Percentiles rank a stretch among this genome's conserved stretches.
Conservation (phyloP, 345 rosid species). For the Iberis pinnata region DNA sequence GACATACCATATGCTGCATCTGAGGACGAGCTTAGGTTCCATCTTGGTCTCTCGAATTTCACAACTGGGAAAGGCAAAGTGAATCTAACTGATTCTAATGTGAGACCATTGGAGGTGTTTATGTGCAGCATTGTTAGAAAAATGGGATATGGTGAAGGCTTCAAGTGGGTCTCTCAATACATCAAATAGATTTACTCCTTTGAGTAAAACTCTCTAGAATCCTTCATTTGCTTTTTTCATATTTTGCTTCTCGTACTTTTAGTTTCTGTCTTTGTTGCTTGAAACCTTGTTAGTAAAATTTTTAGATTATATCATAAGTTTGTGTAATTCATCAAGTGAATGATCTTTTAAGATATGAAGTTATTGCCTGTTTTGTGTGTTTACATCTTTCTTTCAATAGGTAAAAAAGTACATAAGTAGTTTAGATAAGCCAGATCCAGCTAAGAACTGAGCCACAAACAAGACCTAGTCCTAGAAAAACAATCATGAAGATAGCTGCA, state of each 20-base stretch:
- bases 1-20: background rate
- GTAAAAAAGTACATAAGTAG: background rate
- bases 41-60: background rate
- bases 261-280: background rate
- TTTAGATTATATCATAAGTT: conserved; percentile 1
- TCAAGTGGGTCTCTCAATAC: background rate
- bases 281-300: background rate
- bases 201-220: background rate
- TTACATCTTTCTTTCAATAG: no score
- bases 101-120: background rate
- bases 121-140: background rate
- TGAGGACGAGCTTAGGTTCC: background rate
- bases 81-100: background rate
- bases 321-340: background rate
- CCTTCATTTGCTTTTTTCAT: background rate
- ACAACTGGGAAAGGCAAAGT: background rate
- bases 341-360: background rate
- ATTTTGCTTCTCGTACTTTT: background rate
- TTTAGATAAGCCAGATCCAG: conserved; percentile 74
- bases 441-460: conserved; percentile 72
- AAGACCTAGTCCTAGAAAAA: conserved; percentile 71
- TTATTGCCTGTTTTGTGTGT: background rate
- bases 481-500: conserved; percentile 65
- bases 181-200: background rate
- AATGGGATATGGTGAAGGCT: background rate